These are phyloP conservation scores for Neostapfia colusana DNA, from an alignment of 176 grass and related monocot genomes.

Conservation along the genomic window DNA sequence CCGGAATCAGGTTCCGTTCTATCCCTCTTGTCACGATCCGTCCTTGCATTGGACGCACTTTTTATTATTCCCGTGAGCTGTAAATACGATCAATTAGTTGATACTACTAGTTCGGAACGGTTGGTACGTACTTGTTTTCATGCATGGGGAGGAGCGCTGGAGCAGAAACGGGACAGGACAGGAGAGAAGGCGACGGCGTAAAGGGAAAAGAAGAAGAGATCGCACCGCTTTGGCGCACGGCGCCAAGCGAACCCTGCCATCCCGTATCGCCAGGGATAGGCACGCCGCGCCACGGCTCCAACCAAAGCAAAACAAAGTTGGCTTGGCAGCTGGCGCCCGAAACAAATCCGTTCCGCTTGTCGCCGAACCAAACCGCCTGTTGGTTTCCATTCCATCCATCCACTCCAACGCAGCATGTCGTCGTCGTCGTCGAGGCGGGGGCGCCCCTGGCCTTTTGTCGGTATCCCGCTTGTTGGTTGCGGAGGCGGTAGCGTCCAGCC, in stretches of 20 bases:
- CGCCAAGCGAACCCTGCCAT: not conserved
- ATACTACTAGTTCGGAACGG: too few species aligned
- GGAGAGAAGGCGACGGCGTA: not conserved
- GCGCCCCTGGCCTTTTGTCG: not conserved
- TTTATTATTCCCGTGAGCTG: not conserved
- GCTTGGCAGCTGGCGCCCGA: conserved; percentile 27
- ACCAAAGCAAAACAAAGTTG: not conserved
- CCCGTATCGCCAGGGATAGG: not conserved
- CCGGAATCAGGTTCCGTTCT: conserved; percentile 3
- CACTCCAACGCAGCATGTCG: not conserved
- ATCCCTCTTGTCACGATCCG: not conserved
- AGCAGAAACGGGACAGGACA: not conserved
- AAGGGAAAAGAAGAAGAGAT: not conserved
- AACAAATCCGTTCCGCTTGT: not conserved
- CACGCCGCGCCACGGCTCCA: not conserved
- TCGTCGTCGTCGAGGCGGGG: not conserved
- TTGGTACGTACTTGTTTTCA: not conserved
- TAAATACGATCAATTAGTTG: not conserved
- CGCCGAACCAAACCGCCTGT: not conserved
- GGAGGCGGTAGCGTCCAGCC: not conserved
- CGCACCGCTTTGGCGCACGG: not conserved
- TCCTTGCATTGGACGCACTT: not conserved
- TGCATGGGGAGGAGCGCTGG: not conserved
- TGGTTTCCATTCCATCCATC: not conserved
- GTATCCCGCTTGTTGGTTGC: not conserved